Evolutionary conservation across 2,329 filamentous ascomycete species (phyloP).

Genomic region (Neonectria faginata): DNA sequence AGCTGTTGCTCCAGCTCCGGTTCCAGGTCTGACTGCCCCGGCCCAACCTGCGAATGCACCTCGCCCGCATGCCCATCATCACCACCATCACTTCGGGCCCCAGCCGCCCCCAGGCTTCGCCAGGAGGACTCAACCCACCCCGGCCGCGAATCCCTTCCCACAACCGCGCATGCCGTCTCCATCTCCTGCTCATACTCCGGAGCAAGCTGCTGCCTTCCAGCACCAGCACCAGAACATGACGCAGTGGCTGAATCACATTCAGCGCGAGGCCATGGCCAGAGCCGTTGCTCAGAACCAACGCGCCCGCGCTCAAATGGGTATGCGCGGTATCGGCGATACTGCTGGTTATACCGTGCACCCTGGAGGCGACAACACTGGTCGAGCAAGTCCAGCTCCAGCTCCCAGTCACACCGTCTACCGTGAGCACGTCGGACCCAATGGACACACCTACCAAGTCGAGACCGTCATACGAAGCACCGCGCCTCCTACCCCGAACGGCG

Average conservation of each 20-base stretch:
- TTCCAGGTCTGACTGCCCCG: constrained; percentile 42
- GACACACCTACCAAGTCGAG: constrained; percentile 52
- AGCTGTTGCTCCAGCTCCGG: constrained; percentile 31
- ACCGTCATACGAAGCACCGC: constrained; percentile 46
- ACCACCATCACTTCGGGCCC: constrained; percentile 41
- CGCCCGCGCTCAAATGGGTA: constrained; percentile 54
- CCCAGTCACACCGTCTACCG: constrained; percentile 49
- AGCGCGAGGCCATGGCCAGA: constrained; percentile 58
- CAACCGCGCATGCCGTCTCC: constrained; percentile 51
- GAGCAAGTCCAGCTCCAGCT: constrained; percentile 51
- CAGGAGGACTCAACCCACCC: constrained; percentile 47
- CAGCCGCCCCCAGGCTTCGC: constrained; percentile 46
- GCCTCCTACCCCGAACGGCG: constrained; percentile 38
- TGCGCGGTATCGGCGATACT: constrained; percentile 55
- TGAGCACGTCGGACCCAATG: constrained; percentile 50
- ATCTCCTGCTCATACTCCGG: constrained; percentile 42
- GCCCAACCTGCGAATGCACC: constrained; percentile 40
- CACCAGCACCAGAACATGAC: constrained; percentile 58
- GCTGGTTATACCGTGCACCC: constrained; percentile 36
- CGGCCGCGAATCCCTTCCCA: constrained; percentile 43
- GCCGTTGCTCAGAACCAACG: constrained; percentile 59
- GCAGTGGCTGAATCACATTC: constrained; percentile 60
- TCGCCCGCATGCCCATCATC: constrained; percentile 34
- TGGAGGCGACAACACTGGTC: constrained; percentile 44
- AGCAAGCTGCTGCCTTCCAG: constrained; percentile 49